These are phyloP conservation scores for Ploettnerulaceae sp. DNA, from an alignment of 2,329 filamentous ascomycete species.

Conservation along the genomic window DNA sequence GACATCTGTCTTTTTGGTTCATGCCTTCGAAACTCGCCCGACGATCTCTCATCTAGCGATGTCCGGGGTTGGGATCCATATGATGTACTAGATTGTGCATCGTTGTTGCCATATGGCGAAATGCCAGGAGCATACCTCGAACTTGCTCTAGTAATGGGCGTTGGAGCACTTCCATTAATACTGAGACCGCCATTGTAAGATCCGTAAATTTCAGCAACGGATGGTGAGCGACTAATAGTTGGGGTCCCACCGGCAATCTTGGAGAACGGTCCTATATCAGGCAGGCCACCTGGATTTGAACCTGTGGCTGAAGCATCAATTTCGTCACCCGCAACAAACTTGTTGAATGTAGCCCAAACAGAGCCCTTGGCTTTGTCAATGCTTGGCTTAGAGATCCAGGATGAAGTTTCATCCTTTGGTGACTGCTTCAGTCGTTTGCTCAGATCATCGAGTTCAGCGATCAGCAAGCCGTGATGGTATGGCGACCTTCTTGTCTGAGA, in stretches of 20 bases:
- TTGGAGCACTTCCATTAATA: slow-evolving; percentile 27
- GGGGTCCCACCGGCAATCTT: slow-evolving; percentile 73
- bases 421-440: slow-evolving; percentile 78
- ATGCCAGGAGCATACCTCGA: slow-evolving; percentile 33
- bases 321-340: slow-evolving; percentile 91
- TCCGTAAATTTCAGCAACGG: slow-evolving; percentile 65
- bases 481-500: slow-evolving; percentile 78
- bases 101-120: slow-evolving; percentile 24
- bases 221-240: slow-evolving; percentile 69
- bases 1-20: slow-evolving; percentile 40
- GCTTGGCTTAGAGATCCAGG: slow-evolving; percentile 91
- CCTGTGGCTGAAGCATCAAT: slow-evolving; percentile 58
- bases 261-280: slow-evolving; percentile 73
- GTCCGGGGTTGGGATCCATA: slow-evolving; percentile 35
- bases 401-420: slow-evolving; percentile 73
- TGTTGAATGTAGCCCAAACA: slow-evolving; percentile 90
- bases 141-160: slow-evolving; percentile 21
- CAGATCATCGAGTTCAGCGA: slow-evolving; percentile 76
- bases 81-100: slow-evolving; percentile 23
- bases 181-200: slow-evolving; percentile 33
- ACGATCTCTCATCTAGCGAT: slow-evolving; percentile 43
- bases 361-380: slow-evolving; percentile 94
- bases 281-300: slow-evolving; percentile 50
- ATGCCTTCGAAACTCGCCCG: slow-evolving; percentile 40
- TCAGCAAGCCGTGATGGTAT: slow-evolving; percentile 76